Conservation (phyloP, 2,329 filamentous ascomycete species). For the Aspergillus neoniger region DNA sequence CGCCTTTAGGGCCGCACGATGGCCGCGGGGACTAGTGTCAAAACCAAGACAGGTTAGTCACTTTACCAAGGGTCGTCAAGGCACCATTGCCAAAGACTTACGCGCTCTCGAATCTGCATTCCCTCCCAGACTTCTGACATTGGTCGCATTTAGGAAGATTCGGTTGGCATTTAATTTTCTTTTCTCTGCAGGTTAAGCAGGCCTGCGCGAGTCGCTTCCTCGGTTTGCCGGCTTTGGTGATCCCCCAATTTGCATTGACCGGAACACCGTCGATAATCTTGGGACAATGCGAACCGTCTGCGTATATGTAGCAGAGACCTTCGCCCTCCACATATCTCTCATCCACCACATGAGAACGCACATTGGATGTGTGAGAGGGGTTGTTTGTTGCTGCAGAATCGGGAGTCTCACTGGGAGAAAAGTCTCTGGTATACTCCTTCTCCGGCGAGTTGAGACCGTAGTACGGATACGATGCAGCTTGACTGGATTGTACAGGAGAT, state of each 20-base stretch:
- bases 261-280: slow-evolving; percentile 81
- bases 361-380: slow-evolving; percentile 18
- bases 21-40: slow-evolving; percentile 35
- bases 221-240: slow-evolving; percentile 91
- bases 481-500: slow-evolving; percentile 21
- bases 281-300: slow-evolving; percentile 79
- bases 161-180: slow-evolving; percentile 97
- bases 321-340: slow-evolving; percentile 65
- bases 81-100: slow-evolving; percentile 53
- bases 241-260: slow-evolving; percentile 89
- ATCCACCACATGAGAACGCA: slow-evolving; percentile 41
- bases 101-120: slow-evolving; percentile 85
- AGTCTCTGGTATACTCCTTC: slow-evolving; percentile 14
- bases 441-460: slow-evolving; percentile 21
- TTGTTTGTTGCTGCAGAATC: slow-evolving; percentile 8
- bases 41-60: background rate
- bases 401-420: background rate
- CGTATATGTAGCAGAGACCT: slow-evolving; percentile 81
- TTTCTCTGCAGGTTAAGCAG: slow-evolving; percentile 90
- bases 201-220: slow-evolving; percentile 87
- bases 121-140: slow-evolving; percentile 85
- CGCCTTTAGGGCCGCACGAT: slow-evolving; percentile 30
- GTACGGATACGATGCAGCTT: slow-evolving; percentile 22
- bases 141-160: slow-evolving; percentile 85
- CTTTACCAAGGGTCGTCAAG: background rate